Evolutionary conservation across 1,284 basidiomycete genomes (phyloP), one percentile per base, ranked within the genome.

Genomic region (Malassezia psittaci): DNA sequence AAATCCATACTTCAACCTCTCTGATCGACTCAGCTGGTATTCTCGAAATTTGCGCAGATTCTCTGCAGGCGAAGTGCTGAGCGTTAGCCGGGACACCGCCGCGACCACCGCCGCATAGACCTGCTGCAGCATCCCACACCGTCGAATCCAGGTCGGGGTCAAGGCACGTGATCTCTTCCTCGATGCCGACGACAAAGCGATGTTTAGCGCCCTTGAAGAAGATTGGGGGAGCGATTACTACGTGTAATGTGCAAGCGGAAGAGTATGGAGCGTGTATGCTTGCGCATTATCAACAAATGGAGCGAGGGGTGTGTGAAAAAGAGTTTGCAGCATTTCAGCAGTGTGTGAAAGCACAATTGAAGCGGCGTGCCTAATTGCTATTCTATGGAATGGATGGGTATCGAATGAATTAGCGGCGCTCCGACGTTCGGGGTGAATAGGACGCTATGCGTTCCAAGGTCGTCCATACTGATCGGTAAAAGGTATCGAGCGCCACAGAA

Each of bases 231-330:
- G 52, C 49, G 15, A 21, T 11, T n/a, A 37, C 39, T 39, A 19
- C 29, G 45, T 55, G 48, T 16, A 18, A 33, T 1, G 37, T 12
- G 3, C 80, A 87, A 61, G 87, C 87, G 33, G 77, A 81, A 10
- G 76, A 72, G 15, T 90, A 90, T 67, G 87, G 86, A 18, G 83
- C 84, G 75, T 90, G 87, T 69, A 83, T 90, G 39, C 75, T 83
- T 21, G 80, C 80, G 1, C 81, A 80, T 2, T 87, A 88, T 75
- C 83, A 81, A 21, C 86, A 90, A 62, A 82, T 86, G 11, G 80
- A 77, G 60, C 83, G 83, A 72, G 85, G 87, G 64, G 79, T 80
- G 45, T 90, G 87, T 76, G 81, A 82, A 54, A 79, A 80, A 9
- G 86, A 89, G 73, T 90, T 88, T 62, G 78, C 78, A 5, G 80